phyloP scores from a whole-genome alignment of 768 basidiomycete genomes.

The Leccinum broughii region DNA sequence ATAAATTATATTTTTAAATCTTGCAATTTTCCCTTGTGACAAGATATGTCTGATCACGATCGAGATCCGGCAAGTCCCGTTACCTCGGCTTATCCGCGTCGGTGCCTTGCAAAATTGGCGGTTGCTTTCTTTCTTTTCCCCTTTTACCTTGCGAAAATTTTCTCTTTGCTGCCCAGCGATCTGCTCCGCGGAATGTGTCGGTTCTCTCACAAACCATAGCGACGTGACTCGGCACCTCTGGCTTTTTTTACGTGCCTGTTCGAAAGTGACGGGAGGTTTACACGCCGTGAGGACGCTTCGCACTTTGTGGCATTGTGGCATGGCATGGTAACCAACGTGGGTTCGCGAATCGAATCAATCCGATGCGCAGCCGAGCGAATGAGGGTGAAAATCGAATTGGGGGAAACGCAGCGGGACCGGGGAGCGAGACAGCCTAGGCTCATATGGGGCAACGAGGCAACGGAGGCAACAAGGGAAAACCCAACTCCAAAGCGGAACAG shows the following conservation, averaged over 20 bases:
- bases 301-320: constrained; percentile 7
- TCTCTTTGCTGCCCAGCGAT: neutral
- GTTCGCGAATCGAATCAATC: neutral
- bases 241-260: constrained; percentile 12
- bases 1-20: constrained; percentile 6
- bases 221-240: constrained; percentile 4
- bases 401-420: neutral
- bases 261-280: constrained; percentile 1
- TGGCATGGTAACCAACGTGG: constrained; percentile 10
- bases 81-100: constrained; percentile 15
- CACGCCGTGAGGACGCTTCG: constrained; percentile 10
- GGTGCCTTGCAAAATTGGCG: constrained; percentile 22
- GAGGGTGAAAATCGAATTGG: neutral
- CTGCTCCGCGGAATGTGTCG: neutral
- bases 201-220: constrained; percentile 16
- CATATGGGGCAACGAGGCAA: neutral
- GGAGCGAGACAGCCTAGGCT: neutral
- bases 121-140: neutral
- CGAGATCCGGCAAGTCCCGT: constrained; percentile 26
- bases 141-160: neutral
- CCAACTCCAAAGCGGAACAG: neutral
- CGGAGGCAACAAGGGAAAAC: neutral
- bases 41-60: constrained; percentile 20
- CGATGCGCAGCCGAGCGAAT: neutral
- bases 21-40: constrained; percentile 5